These are phyloP conservation scores for Solanum dulcamara DNA, from an alignment of 257 asterid species.

Conservation along the genomic window DNA sequence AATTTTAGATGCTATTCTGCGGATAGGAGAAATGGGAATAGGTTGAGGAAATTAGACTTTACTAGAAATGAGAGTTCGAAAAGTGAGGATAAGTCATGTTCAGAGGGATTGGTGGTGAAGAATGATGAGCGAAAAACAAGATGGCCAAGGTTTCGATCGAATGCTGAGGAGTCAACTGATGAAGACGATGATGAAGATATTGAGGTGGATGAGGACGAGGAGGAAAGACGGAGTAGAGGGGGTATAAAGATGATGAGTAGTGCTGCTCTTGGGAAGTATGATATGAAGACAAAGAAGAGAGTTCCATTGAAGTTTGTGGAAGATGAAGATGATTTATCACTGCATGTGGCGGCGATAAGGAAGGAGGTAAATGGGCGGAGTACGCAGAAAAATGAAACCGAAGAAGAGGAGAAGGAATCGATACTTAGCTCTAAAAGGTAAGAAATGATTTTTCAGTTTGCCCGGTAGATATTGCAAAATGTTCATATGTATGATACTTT, in stretches of 20 bases:
- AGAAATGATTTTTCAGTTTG: not conserved
- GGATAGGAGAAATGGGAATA: slow-evolving; percentile 8
- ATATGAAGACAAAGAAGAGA: slow-evolving; percentile 46
- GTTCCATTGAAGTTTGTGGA: slow-evolving; percentile 53
- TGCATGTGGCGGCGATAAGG: slow-evolving; percentile 49
- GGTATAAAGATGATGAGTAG: slow-evolving; percentile 32
- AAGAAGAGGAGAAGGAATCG: slow-evolving; percentile 35
- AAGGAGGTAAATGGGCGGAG: slow-evolving; percentile 43
- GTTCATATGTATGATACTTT: not conserved
- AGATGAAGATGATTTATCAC: slow-evolving; percentile 55
- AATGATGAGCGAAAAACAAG: slow-evolving; percentile 7
- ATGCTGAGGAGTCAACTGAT: slow-evolving; percentile 24
- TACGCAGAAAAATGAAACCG: slow-evolving; percentile 22
- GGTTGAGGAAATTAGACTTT: slow-evolving; percentile 13
- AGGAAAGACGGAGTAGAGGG: slow-evolving; percentile 13
- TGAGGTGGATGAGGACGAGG: slow-evolving; percentile 25
- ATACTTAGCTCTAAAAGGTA: slow-evolving; percentile 66
- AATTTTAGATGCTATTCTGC: slow-evolving; percentile 28
- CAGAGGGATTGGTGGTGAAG: slow-evolving; percentile 7
- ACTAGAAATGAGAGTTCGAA: slow-evolving; percentile 22
- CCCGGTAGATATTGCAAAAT: not conserved
- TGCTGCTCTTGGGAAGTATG: slow-evolving; percentile 77
- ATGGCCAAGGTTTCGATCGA: slow-evolving; percentile 51
- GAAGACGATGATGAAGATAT: slow-evolving; percentile 29
- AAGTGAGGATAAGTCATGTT: slow-evolving; percentile 11